Base-by-base conservation (phyloP, 2,329 filamentous ascomycete species). In the Xylariaceae sp. region DNA sequence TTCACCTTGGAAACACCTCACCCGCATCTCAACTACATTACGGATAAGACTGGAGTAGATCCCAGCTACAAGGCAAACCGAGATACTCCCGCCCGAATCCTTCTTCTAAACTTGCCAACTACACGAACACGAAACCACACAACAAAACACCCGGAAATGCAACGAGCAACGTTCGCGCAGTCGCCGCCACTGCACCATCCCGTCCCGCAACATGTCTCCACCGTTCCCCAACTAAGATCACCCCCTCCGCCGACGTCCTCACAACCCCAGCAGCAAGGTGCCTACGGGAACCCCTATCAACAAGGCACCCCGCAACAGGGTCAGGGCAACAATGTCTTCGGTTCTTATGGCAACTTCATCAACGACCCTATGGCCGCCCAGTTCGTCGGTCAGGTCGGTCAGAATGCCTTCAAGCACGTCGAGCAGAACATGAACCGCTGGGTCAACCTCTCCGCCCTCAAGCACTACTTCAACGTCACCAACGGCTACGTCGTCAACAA, bases 381-480 rank as follows among this genome's bases (percentile, higher is more conserved):
- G 70, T 87, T 98, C 71, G 92, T 91, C 25, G 86, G 93, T 59
- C 91, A 96, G 67, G 86, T 98, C 62, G 92, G 92, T 37, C 90
- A 94, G 75, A 90, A 82, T 42, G 93, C 92, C 19, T 85, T 97
- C 64, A 86, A 85, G 64, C 90, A 93, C 48, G 92, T 97, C 66
- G 93, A 97, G 70, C 88, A 95, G 66, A 97, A 96, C 61, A 92
- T 96, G 54, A 77, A 78, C 55, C 76, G 77, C 67, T 96, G 92
- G 70, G 84, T 98, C 69, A 95, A 91, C 62, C 86, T 97, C 58
- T 85, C 86, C 12, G 88, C 89, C 16, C 78, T 98, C 36, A 98
- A 98, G 70, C 93, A 96, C 71, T 98, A 97, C 77, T 98, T 98
- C 75, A 96, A 97, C 71, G 93, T 98, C 54, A 94, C 91, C 56